A percentile compares a stretch with the other conserved stretches of the same genome.
phyloP scores from a whole-genome alignment of 495 filamentous ascomycete genomes.

The Halenospora varia region DNA sequence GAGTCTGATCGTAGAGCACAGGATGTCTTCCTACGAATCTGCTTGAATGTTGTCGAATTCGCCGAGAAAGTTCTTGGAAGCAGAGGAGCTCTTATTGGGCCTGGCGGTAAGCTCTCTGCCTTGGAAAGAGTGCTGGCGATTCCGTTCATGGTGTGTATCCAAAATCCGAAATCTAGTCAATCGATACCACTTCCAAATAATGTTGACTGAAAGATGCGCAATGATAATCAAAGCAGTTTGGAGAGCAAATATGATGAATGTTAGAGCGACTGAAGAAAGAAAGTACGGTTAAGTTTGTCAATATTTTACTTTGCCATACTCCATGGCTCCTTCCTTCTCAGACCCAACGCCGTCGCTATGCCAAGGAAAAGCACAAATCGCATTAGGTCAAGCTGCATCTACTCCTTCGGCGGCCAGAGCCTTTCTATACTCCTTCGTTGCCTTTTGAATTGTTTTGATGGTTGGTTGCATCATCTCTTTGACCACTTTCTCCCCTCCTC shows the following conservation, averaged over 20 bases:
- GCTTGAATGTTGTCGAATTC: conserved; percentile 20
- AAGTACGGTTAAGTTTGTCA: not conserved
- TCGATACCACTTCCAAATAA: not conserved
- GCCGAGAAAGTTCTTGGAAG: conserved; percentile 23
- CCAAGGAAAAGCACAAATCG: not conserved
- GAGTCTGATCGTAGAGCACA: conserved; percentile 27
- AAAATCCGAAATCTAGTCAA: not conserved
- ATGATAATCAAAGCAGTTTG: not conserved
- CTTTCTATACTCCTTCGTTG: conserved; percentile 57
- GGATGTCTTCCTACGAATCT: conserved; percentile 22
- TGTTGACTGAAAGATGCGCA: not conserved
- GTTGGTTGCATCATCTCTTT: conserved; percentile 70
- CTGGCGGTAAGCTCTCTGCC: not conserved
- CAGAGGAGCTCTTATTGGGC: conserved; percentile 6
- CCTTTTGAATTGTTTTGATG: conserved; percentile 59
- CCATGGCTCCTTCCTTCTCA: conserved; percentile 14
- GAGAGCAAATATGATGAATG: conserved; percentile 8
- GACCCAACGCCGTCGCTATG: conserved; percentile 23
- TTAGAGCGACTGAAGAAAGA: conserved; percentile 7
- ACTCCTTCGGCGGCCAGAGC: conserved; percentile 47
- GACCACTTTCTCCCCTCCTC: conserved; percentile 73
- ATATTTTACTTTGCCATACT: not conserved
- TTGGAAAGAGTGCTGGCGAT: not conserved
- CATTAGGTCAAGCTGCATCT: conserved; percentile 13
- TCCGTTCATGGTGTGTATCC: not conserved